These are phyloP conservation scores for Dillenia turbinata DNA, from an alignment of 164 flowering plant species.

Conservation along the genomic window DNA sequence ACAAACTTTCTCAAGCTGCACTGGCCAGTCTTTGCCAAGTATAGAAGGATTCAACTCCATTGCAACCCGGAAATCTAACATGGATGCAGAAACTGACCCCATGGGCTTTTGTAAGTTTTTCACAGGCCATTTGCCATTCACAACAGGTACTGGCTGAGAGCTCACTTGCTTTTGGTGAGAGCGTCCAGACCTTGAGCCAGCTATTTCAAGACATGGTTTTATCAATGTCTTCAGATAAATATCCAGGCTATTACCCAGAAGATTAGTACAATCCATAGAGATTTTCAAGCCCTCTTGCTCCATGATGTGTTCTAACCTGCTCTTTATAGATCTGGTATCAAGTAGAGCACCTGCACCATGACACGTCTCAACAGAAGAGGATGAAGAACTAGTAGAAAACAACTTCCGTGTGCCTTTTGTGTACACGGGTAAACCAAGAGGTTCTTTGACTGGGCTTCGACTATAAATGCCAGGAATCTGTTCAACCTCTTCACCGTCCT, in stretches of 20 bases:
- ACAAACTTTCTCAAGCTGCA: constrained; percentile 60
- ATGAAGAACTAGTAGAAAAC: constrained; percentile 17
- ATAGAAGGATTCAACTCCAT: constrained; percentile 67
- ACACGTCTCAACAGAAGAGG: constrained; percentile 34
- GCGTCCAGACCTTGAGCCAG: constrained; percentile 34
- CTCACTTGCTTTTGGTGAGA: constrained; percentile 18
- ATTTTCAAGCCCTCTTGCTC: constrained; percentile 44
- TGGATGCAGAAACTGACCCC: constrained; percentile 26
- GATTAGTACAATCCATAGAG: constrained; percentile 47
- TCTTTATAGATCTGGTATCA: constrained; percentile 51
- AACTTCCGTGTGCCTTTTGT: constrained; percentile 34
- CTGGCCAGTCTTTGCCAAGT: constrained; percentile 81
- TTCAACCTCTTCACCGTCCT: constrained; percentile 94
- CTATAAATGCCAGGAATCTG: constrained; percentile 68
- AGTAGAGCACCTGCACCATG: constrained; percentile 49
- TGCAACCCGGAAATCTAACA: constrained; percentile 57
- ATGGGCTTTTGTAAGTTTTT: constrained; percentile 16
- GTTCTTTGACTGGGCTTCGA: constrained; percentile 76
- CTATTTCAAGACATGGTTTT: constrained; percentile 57
- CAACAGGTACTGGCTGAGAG: constrained; percentile 13
- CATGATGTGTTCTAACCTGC: constrained; percentile 49
- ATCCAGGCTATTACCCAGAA: constrained; percentile 71
- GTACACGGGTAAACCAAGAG: constrained; percentile 67
- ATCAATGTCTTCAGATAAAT: constrained; percentile 63
- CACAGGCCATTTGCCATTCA: constrained; percentile 19